Percentiles rank a stretch among this genome's conserved stretches.
Conservation (phyloP, 202 grass and related monocot species). For the Elaeis oleifera region DNA sequence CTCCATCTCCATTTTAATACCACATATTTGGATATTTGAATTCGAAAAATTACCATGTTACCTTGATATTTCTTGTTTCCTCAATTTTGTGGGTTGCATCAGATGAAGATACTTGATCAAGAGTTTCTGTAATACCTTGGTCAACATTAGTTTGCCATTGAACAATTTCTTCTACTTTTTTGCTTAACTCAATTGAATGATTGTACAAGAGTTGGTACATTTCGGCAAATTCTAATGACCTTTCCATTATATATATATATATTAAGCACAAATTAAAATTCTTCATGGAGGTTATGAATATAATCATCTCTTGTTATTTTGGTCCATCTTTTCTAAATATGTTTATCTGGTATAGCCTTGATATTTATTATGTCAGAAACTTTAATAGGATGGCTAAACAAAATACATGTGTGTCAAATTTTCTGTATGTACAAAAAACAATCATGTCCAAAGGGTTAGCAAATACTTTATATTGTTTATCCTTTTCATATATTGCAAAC, state of each 20-base stretch:
- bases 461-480: slow-evolving; percentile 44
- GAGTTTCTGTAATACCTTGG: slow-evolving; percentile 18
- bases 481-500: slow-evolving; percentile 46
- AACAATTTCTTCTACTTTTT: slow-evolving; percentile 49
- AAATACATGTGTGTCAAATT: slow-evolving; percentile 58
- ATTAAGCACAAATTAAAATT: slow-evolving; percentile 23
- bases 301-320: slow-evolving; percentile 40
- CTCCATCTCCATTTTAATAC: too few relatives aligned
- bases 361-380: slow-evolving; percentile 55
- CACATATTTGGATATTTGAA: too few relatives aligned
- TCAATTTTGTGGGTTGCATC: slow-evolving; percentile 21
- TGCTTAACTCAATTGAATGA: slow-evolving; percentile 40
- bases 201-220: slow-evolving; percentile 39
- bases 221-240: slow-evolving; percentile 56
- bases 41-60: too few relatives aligned
- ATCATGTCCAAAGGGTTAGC: slow-evolving; percentile 48
- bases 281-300: slow-evolving; percentile 21
- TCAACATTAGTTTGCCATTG: slow-evolving; percentile 42
- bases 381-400: slow-evolving; percentile 63
- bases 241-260: slow-evolving; percentile 26
- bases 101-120: slow-evolving; percentile 39
- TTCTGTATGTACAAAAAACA: slow-evolving; percentile 48
- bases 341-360: slow-evolving; percentile 39
- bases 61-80: slow-evolving; percentile 8
- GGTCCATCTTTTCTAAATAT: slow-evolving; percentile 58